These are phyloP conservation scores for Hypoxylon cercidicola DNA, from an alignment of 495 filamentous ascomycete genomes.

Conservation along the genomic window DNA sequence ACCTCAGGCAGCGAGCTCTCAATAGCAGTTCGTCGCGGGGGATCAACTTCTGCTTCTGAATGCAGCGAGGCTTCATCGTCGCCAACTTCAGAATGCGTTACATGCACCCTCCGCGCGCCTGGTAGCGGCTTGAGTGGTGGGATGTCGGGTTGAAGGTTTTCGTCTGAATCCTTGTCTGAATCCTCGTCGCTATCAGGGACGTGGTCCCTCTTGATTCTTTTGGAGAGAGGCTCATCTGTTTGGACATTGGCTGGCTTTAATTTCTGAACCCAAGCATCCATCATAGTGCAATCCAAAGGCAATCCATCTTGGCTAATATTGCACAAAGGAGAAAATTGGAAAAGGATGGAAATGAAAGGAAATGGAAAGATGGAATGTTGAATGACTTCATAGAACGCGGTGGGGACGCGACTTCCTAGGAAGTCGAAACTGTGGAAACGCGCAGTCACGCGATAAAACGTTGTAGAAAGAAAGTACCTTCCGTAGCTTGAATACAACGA, in stretches of 20 bases:
- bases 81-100: constrained; percentile 45
- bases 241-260: constrained; percentile 8
- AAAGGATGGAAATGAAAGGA: neutral
- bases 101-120: constrained; percentile 31
- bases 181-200: constrained; percentile 44
- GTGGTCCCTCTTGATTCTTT: constrained; percentile 48
- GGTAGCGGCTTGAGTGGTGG: constrained; percentile 21
- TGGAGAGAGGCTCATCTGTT: constrained; percentile 44
- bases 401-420: constrained; percentile 30
- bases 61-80: constrained; percentile 44
- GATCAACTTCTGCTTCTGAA: constrained; percentile 46
- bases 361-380: no score
- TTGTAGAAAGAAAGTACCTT: constrained; percentile 1
- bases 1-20: constrained; percentile 79
- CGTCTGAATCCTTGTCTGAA: constrained; percentile 41
- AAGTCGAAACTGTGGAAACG: constrained; percentile 26
- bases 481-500: neutral
- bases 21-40: constrained; percentile 71
- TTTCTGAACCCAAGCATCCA: constrained; percentile 44
- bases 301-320: constrained; percentile 15
- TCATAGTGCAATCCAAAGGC: constrained; percentile 10
- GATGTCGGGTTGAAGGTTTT: constrained; percentile 23
- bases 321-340: neutral
- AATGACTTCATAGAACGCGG: constrained; percentile 39
- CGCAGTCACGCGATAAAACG: constrained; percentile 38